Base-by-base conservation (phyloP, 805 yeast species). In the Metschnikowia anglica region DNA sequence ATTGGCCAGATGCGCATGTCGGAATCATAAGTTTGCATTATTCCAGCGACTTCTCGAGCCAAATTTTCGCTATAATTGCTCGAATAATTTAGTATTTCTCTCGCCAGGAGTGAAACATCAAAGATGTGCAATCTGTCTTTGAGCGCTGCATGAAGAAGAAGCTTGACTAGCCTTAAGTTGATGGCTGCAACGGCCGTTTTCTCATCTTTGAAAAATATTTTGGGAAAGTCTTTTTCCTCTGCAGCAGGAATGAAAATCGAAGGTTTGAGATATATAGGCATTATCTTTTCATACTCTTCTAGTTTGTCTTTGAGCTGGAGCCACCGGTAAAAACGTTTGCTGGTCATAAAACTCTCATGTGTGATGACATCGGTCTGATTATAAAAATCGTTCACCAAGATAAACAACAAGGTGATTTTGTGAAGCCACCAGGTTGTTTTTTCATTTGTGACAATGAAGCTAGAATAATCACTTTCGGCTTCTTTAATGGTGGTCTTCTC, bases 11-110 rank as follows among this genome's bases (percentile, higher is more conserved):
- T 51, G 23, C 47, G 42, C 27, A 55, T 29, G 44, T 64, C 68
- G 11, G 54, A 41, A 27, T 68, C 70, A 41, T 69, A 70, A 2
- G 72, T 64, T 39, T 58, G 59, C 51, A 69, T 46, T 23, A 69
- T 66, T 2, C 74, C 74, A 27, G 68, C 56, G 6, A 67, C 55
- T 26, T 68, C 73, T 41, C 58, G 58, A 16, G 72, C 64, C 15
- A 65, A 34, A 13, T 56, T 53, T 24, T 58, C 58, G 7, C 51
- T 45, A 41, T 58, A 62, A 23, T 59, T 54, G 2, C 53, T 39
- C 1, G 69, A 62, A 44, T 56, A 62, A 26, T 54, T 53, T 3
- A 46, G 48, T 10, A 56, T 35, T 21, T 64, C 62, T 11, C 46
- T 51, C 34, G 51, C 49, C 2, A 57, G 58, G 31, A 65, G 54